Evolutionary conservation across 192 early-diverging fungal genomes (phyloP).

Genomic region (Lunasporangiospora selenospora): DNA sequence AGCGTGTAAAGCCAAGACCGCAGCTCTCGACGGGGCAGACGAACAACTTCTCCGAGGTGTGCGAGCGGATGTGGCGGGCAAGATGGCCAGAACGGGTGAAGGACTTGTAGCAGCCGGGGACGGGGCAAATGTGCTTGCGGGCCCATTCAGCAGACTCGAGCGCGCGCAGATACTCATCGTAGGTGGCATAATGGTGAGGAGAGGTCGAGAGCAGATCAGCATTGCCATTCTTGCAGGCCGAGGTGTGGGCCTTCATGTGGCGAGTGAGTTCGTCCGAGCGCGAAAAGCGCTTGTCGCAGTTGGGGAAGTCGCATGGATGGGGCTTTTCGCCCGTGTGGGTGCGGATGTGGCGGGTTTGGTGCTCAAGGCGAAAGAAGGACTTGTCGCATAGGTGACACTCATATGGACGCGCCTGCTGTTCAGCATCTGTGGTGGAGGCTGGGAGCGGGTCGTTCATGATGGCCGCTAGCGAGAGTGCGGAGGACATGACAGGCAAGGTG

Average conservation of each 20-base stretch:
- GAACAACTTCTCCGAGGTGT: slow-evolving; percentile 49
- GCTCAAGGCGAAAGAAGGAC: slow-evolving; percentile 78
- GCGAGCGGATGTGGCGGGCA: slow-evolving; percentile 56
- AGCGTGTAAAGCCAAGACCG: slow-evolving; percentile 73
- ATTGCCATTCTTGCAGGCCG: slow-evolving; percentile 56
- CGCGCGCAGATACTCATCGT: slow-evolving; percentile 39
- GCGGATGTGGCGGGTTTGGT: slow-evolving; percentile 82
- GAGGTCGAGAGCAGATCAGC: slow-evolving; percentile 43
- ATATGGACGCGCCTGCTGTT: slow-evolving; percentile 64
- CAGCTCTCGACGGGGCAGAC: slow-evolving; percentile 60
- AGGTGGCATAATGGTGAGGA: slow-evolving; percentile 45
- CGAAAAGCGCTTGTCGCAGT: slow-evolving; percentile 83
- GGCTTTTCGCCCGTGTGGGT: slow-evolving; percentile 90
- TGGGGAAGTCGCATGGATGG: slow-evolving; percentile 75
- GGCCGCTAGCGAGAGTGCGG: slow-evolving; percentile 35
- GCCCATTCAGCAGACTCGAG: slow-evolving; percentile 49
- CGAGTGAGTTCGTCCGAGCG: slow-evolving; percentile 82
- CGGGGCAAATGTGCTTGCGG: slow-evolving; percentile 48
- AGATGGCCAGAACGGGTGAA: slow-evolving; percentile 57
- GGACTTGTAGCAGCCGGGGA: slow-evolving; percentile 54
- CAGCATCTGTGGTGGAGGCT: slow-evolving; percentile 5
- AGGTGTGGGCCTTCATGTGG: slow-evolving; percentile 68
- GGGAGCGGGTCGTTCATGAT: slow-evolving; percentile 44
- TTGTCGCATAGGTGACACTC: slow-evolving; percentile 77
- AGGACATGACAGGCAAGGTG: slow-evolving; percentile 1